Percentiles rank a stretch among this genome's conserved stretches.
Evolutionary conservation across 192 early-diverging fungal genomes (phyloP).

Genomic region (Funneliformis mosseae): DNA sequence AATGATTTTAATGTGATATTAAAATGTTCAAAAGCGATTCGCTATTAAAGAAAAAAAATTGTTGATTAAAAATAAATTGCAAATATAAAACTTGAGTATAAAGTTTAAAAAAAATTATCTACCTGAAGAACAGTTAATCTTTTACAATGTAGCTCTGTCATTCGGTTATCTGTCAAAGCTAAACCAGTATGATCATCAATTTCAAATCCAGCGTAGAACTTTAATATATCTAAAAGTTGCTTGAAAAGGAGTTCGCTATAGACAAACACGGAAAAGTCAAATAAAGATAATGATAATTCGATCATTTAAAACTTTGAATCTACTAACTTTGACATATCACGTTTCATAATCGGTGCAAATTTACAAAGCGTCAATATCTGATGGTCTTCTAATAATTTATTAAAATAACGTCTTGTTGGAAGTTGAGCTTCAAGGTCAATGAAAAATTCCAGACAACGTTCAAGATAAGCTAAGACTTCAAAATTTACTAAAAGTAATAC

Average conservation of each 20-base stretch:
- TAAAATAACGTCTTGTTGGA: constrained; percentile 88
- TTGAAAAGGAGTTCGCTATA: constrained; percentile 48
- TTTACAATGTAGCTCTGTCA: constrained; percentile 62
- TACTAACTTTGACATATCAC: constrained; percentile 40
- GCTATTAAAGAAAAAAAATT: constrained; percentile 35
- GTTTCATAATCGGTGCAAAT: constrained; percentile 49
- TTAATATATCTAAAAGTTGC: constrained; percentile 70
- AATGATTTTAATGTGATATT: constrained; percentile 70
- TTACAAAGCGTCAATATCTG: constrained; percentile 62
- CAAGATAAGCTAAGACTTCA: constrained; percentile 62
- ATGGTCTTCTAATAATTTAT: constrained; percentile 79
- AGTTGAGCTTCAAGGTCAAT: constrained; percentile 88
- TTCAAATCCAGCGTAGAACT: constrained; percentile 75
- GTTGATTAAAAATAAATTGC: constrained; percentile 1
- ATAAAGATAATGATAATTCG: neutral
- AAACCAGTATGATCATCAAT: constrained; percentile 82
- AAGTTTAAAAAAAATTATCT: neutral
- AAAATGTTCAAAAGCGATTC: constrained; percentile 72
- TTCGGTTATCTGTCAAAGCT: constrained; percentile 67
- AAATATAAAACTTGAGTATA: neutral
- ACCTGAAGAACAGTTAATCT: constrained; percentile 70
- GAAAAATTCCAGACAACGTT: constrained; percentile 81
- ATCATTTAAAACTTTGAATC: neutral
- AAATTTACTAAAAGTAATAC: constrained; percentile 33
- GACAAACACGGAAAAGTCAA: neutral